Evolutionary conservation across 192 early-diverging fungal genomes (phyloP), one percentile per base, ranked within the genome.

Genomic region (Backusella liffmaniae): DNA sequence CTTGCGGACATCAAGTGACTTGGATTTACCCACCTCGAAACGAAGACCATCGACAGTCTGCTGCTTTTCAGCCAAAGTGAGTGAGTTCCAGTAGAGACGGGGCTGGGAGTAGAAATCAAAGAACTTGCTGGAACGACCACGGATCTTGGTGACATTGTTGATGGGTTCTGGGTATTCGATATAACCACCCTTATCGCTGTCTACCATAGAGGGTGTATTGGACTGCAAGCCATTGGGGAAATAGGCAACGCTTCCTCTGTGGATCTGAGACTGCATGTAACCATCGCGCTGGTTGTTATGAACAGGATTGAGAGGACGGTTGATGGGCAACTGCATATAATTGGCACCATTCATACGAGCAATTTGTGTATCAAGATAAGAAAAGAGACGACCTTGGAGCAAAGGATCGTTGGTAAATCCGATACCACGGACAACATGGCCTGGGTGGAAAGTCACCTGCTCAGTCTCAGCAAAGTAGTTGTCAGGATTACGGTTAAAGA

Each of bases 251-350:
- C 49, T 35, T 15, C 79, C 83, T 26, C 69, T 80, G 29, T 66
- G 73, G 46, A 85, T 76, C 3, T 56, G 36, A 37, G 30, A 18
- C 34, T 71, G 77, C 78, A 82, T 81, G 73, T 39, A 49, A 16
- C 85, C 86, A 78, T 83, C 86, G 56, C 86, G 78, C 72, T 84
- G 81, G 66, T 83, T 81, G 79, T 88, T 87, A 74, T 76, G 67
- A 51, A 83, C 80, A 41, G 81, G 76, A 26, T 51, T 73, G 15
- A 80, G 44, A 34, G 85, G 85, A n/a, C 72, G 51, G 62, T 88
- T 88, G 76, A 85, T 87, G 59, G 86, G 86, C 2, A 86, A 34
- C 44, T 86, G 72, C 53, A 80, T 67, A 69, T 69, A 87, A 74
- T 88, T 88, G 79, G 73, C 66, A 13, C 80, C 42, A 32, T 30